Percentiles rank a stretch among this genome's conserved stretches.
Evolutionary conservation across 257 asterid genomes (phyloP).

Genomic region (Galeopsis tetrahit): DNA sequence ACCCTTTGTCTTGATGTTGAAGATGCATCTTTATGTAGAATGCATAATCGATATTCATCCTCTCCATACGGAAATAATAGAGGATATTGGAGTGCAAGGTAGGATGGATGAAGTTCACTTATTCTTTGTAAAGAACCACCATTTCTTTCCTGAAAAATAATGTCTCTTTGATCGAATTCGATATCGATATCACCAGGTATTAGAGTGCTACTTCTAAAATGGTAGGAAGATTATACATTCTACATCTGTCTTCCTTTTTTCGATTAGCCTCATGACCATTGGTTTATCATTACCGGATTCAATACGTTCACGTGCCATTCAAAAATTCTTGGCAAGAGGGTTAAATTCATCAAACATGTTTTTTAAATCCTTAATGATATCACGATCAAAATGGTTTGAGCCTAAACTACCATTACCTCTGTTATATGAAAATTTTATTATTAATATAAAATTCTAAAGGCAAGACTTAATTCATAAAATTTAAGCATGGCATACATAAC

Average conservation of each 20-base stretch:
- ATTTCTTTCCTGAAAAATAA: background rate
- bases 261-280: background rate
- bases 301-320: background rate
- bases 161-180: background rate
- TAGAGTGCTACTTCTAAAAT: background rate
- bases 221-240: background rate
- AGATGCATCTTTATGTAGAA: background rate
- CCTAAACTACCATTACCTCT: background rate
- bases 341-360: background rate
- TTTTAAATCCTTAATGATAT: no score
- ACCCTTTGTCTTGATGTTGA: no score
- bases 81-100: background rate
- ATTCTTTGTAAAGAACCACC: background rate
- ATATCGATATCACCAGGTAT: background rate
- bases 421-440: no score
- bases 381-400: background rate
- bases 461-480: no score
- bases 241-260: no score
- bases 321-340: background rate
- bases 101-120: background rate
- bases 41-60: background rate
- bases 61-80: background rate
- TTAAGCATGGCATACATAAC: no score
- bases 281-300: background rate
- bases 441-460: no score